Conservation (phyloP, 2,329 filamentous ascomycete genomes). For the Aspergillus fumigatiaffinis region DNA sequence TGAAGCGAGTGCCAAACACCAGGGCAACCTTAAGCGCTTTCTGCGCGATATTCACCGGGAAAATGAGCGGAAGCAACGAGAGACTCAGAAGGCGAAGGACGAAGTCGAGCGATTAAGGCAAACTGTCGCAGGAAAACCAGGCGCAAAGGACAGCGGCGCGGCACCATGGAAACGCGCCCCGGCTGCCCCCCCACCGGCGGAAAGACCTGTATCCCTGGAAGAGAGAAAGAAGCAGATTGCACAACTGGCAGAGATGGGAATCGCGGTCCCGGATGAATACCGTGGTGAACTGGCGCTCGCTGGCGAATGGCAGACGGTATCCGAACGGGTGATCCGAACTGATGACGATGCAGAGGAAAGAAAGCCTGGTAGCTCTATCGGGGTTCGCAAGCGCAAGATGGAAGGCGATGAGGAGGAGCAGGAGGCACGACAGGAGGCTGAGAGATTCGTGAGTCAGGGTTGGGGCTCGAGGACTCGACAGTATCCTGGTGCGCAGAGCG, state of each 20-base stretch:
- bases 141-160: slow-evolving; percentile 15
- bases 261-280: slow-evolving; percentile 75
- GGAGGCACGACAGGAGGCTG: slow-evolving; percentile 29
- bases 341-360: slow-evolving; percentile 36
- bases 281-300: slow-evolving; percentile 79
- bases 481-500: slow-evolving; percentile 38
- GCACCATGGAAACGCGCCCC: slow-evolving; percentile 29
- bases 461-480: slow-evolving; percentile 42
- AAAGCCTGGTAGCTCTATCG: slow-evolving; percentile 40
- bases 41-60: slow-evolving; percentile 82
- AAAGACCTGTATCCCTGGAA: slow-evolving; percentile 50
- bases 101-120: slow-evolving; percentile 86
- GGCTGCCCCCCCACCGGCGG: slow-evolving; percentile 30
- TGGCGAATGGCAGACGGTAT: slow-evolving; percentile 78
- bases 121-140: slow-evolving; percentile 53
- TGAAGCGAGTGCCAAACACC: slow-evolving; percentile 80
- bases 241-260: slow-evolving; percentile 81
- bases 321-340: slow-evolving; percentile 38
- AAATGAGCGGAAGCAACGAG: slow-evolving; percentile 74
- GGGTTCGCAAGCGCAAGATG: slow-evolving; percentile 44
- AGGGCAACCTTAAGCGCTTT: slow-evolving; percentile 81
- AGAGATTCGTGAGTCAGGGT: slow-evolving; percentile 34
- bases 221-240: slow-evolving; percentile 80
- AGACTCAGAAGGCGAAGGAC: slow-evolving; percentile 75
- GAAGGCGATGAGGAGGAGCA: slow-evolving; percentile 43